Base-by-base conservation (phyloP, 2,329 filamentous ascomycete genomes). In the Colletotrichum neosansevieriae region DNA sequence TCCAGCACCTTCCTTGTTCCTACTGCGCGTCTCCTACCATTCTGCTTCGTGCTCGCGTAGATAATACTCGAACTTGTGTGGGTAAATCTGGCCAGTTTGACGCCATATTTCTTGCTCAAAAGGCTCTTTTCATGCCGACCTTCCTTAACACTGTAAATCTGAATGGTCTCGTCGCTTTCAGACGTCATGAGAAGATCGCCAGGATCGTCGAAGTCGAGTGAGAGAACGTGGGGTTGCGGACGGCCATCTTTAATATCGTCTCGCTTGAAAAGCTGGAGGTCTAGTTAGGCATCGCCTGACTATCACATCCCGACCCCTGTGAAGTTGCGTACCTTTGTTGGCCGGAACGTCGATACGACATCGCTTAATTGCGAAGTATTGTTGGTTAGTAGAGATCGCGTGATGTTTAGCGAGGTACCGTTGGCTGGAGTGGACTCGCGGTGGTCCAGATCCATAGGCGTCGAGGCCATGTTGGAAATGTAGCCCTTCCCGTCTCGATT, bases 61-160 rank as follows among this genome's bases (percentile, higher is more conserved):
- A 99, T 90, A 76, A 99, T 94, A 77, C 93, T 94, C 21, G 93
- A 93, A 72, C 91, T 91, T 69, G 95, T 92, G 77, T 98, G 96
- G 1, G 95, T 97, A 79, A 98, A 99, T 74, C 93, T 92, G 42
- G 96, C 96, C 63, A 98, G 87, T 77, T 97, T 96, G 17, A 94
- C 94, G 68, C 96, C 96, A 75, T 99, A 99, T 78, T 99, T 99
- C 77, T 98, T 97, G 81, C 93, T 97, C 58, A 97, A 90, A 53
- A 98, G 86, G 68, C 91, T 91, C 82, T 98, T 98, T 53, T 94
- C 92, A 73, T 94, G 91, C 69, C 92, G 92, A 4, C 96, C 96
- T 72, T 97, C 94, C 75, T 92, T 93, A 71, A 97, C 91, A 75
- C 96, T 97, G 83, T 97, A 99, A 36, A 99, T 91, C 76, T 98